phyloP scores from a whole-genome alignment of 1,284 basidiomycete genomes.

The Meripilus lineatus region DNA sequence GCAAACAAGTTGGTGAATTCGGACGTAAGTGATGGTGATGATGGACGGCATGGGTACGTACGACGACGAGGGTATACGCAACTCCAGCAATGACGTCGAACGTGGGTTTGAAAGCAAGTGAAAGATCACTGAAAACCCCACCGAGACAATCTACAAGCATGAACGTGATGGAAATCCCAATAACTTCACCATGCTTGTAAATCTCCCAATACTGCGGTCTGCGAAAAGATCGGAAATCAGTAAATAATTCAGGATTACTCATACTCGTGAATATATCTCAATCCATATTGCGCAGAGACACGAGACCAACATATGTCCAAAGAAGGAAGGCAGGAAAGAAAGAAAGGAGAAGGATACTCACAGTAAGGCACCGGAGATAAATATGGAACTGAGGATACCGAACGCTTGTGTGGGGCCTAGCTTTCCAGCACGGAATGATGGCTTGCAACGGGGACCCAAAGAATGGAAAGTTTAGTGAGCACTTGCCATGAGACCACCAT shows the following conservation, averaged over 20 bases:
- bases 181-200: conserved; percentile 61
- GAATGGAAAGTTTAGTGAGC: background rate
- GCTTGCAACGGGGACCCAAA: conserved; percentile 18
- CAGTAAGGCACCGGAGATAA: conserved; percentile 61
- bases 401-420: conserved; percentile 51
- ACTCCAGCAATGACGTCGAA: conserved; percentile 68
- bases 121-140: conserved; percentile 67
- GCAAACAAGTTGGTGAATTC: background rate
- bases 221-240: background rate
- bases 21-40: background rate
- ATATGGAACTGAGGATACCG: conserved; percentile 58
- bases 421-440: conserved; percentile 41
- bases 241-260: background rate
- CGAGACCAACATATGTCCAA: background rate
- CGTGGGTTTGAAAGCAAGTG: conserved; percentile 60
- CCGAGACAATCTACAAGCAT: conserved; percentile 70
- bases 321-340: background rate
- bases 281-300: background rate
- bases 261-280: background rate
- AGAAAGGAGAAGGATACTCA: conserved; percentile 23
- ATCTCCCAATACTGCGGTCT: conserved; percentile 67
- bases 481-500: too few species aligned
- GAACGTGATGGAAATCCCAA: conserved; percentile 70
- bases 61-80: conserved; percentile 57
- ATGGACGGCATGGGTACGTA: conserved; percentile 25